These are phyloP conservation scores for Lentinula detonsa DNA, from an alignment of 768 basidiomycete genomes.

Conservation along the genomic window DNA sequence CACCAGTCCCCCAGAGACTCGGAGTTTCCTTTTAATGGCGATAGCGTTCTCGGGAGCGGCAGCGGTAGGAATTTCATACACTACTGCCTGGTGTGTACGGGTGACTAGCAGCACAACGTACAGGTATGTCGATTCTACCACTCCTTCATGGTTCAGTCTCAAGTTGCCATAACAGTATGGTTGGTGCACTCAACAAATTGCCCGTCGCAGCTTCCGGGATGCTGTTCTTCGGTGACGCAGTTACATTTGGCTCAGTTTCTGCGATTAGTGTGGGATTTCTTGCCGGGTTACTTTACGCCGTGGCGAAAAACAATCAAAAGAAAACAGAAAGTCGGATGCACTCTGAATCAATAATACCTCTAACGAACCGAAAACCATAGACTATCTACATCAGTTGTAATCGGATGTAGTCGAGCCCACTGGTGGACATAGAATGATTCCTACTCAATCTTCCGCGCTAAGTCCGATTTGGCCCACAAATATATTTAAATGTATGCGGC, in stretches of 20 bases:
- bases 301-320: slow-evolving; percentile 93
- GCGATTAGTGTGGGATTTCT: slow-evolving; percentile 87
- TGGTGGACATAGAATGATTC: not conserved
- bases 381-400: not conserved
- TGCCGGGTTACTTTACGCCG: slow-evolving; percentile 86
- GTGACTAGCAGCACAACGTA: slow-evolving; percentile 98
- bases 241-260: slow-evolving; percentile 83
- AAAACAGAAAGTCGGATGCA: slow-evolving; percentile 57
- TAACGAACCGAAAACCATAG: slow-evolving; percentile 45
- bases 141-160: not conserved
- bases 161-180: slow-evolving; percentile 58
- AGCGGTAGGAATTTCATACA: slow-evolving; percentile 96
- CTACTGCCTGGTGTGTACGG: slow-evolving; percentile 97
- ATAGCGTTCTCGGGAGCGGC: slow-evolving; percentile 97
- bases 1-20: slow-evolving; percentile 76
- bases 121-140: slow-evolving; percentile 43
- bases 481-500: not conserved
- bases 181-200: slow-evolving; percentile 94
- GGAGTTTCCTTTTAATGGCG: slow-evolving; percentile 72
- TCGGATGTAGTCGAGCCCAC: not conserved
- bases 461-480: not conserved
- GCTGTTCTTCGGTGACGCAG: slow-evolving; percentile 90
- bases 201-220: slow-evolving; percentile 99
- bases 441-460: not conserved
- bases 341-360: slow-evolving; percentile 53